phyloP scores from a whole-genome alignment of 495 filamentous ascomycete species.

The Trypethelium eluteriae region DNA sequence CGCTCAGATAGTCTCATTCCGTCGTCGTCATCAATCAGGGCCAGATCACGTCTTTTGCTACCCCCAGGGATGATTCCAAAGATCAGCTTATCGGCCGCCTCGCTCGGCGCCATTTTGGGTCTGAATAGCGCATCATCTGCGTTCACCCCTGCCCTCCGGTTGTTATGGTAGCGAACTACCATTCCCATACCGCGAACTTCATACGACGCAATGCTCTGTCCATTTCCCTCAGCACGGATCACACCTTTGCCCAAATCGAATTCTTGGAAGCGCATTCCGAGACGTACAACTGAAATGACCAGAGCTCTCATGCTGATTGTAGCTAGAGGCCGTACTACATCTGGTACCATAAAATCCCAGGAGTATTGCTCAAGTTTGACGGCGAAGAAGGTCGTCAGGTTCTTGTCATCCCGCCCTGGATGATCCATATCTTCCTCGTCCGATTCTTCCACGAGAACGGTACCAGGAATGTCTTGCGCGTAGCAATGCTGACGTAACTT shows the following conservation, averaged over 20 bases:
- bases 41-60: background rate
- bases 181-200: background rate
- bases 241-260: conserved; percentile 5
- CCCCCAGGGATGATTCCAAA: background rate
- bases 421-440: background rate
- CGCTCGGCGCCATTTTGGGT: background rate
- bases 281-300: background rate
- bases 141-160: background rate
- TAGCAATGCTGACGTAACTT: background rate
- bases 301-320: conserved; percentile 8
- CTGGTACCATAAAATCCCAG: conserved; percentile 9
- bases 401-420: background rate
- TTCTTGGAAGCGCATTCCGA: conserved; percentile 1
- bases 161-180: conserved; percentile 1
- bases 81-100: conserved; percentile 1
- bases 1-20: conserved; percentile 1
- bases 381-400: background rate
- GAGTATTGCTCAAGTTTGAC: background rate
- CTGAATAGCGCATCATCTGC: background rate
- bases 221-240: background rate
- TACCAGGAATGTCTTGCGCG: background rate
- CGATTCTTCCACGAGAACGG: background rate
- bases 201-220: conserved; percentile 2
- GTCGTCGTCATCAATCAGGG: background rate
- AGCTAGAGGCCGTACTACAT: background rate